Evolutionary conservation across 2,329 filamentous ascomycete genomes (phyloP), one percentile per base, ranked within the genome.

Genomic region (Ceratocystis albifundus): DNA sequence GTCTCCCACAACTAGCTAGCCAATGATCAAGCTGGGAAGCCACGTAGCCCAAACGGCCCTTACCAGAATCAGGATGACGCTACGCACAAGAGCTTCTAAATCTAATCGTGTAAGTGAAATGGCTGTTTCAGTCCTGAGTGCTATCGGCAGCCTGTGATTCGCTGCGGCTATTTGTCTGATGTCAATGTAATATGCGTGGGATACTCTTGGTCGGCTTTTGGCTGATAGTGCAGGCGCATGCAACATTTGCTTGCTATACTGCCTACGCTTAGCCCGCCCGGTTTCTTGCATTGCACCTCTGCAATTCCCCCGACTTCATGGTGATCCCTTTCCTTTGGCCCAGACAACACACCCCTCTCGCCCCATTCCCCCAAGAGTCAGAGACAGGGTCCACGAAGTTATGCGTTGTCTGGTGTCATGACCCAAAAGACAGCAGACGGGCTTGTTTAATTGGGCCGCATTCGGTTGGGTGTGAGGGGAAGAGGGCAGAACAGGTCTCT

Each of bases 61-160:
- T 8, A 28, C 32, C 53, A 57, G 25, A 57, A 57, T 57, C 53
- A 30, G 22, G 12, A 57, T 57, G 22, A 57, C 22, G 22, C 53
- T 57, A 30, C 53, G 22, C 22, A 28, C 7, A 57, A 4, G 12
- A 41, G 17, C 50, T 57, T 28, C 50, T 57, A 57, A 57, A 57
- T 57, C 50, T 30, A 57, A 57, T 57, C 25, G 53, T 57, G 53
- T 30, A 57, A 57, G 53, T 57, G 53, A 57, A 57, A 57, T 57
- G 53, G 22, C 53, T 7, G 53, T 57, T 17, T 57, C 53, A 57
- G 22, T 28, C 15, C 5, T 15, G 10, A 10, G 36, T 41, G 22
- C 22, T 57, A 57, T 57, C 53, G 53, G 17, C 53, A 17, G 53
- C 22, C 53, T 30, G 53, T 57, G 53, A 57, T 57, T 57, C 25